A percentile compares a stretch with the other conserved stretches of the same genome.
Conservation (phyloP, 116 monocot genomes). For the Iris pallida region DNA sequence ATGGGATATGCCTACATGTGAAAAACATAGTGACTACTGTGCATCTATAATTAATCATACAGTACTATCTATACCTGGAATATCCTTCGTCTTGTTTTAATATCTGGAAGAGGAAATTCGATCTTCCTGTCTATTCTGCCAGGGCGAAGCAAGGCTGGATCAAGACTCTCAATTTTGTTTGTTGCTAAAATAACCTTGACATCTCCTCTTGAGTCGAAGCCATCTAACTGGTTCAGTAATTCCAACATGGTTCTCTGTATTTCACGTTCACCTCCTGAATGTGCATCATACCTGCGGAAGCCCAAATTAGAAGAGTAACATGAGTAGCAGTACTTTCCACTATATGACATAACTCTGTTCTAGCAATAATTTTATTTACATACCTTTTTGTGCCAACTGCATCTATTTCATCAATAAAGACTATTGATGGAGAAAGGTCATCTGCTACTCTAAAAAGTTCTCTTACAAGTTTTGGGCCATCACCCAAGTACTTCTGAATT, state of each 20-base stretch:
- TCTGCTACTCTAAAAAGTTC: slow-evolving; percentile 94
- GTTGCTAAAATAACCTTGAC: slow-evolving; percentile 74
- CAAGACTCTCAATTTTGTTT: slow-evolving; percentile 64
- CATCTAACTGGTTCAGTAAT: slow-evolving; percentile 63
- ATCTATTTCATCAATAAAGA: slow-evolving; percentile 97
- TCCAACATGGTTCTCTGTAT: slow-evolving; percentile 73
- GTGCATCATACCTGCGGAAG: slow-evolving; percentile 59
- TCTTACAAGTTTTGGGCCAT: slow-evolving; percentile 92
- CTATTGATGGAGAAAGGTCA: slow-evolving; percentile 94
- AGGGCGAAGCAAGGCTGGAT: slow-evolving; percentile 69
- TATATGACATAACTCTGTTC: background rate
- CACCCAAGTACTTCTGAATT: slow-evolving; percentile 81
- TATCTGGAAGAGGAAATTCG: slow-evolving; percentile 70
- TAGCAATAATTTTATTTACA: slow-evolving; percentile 2
- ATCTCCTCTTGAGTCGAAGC: slow-evolving; percentile 71
- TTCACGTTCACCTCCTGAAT: slow-evolving; percentile 69
- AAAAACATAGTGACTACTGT: background rate
- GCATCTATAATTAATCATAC: background rate
- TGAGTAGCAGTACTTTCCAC: background rate
- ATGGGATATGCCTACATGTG: background rate
- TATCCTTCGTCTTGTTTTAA: slow-evolving; percentile 54
- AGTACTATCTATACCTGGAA: slow-evolving; percentile 26
- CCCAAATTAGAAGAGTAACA: background rate
- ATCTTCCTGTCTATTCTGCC: slow-evolving; percentile 77
- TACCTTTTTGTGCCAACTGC: slow-evolving; percentile 62